Conservation (phyloP, 306 rosid genomes). For the Lablab purpureus region DNA sequence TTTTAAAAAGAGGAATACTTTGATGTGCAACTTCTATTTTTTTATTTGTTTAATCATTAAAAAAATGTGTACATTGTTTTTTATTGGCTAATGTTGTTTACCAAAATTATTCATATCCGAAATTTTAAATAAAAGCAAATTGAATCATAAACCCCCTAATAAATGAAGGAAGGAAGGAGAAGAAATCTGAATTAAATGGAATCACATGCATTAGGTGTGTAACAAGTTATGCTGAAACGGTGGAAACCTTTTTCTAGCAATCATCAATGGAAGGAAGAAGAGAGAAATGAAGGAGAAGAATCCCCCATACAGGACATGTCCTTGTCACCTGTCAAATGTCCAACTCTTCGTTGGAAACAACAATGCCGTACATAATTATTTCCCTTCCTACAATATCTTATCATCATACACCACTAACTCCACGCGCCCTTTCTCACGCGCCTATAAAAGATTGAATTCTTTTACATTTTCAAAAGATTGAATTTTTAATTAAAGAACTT, state of each 20-base stretch:
- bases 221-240: background rate
- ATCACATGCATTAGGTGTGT: conserved; percentile 46
- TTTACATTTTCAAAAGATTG: background rate
- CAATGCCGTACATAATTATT: conserved; percentile 42
- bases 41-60: too few relatives aligned
- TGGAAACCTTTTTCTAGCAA: conserved; percentile 31
- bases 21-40: too few relatives aligned
- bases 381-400: conserved; percentile 13
- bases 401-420: background rate
- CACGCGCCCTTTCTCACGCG: conserved; percentile 50
- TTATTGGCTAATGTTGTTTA: too few relatives aligned
- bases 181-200: conserved; percentile 40
- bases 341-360: conserved; percentile 43
- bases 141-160: background rate
- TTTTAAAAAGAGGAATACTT: too few relatives aligned
- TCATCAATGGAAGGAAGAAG: conserved; percentile 26
- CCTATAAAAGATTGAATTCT: background rate
- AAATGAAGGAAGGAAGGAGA: background rate
- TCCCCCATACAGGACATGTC: conserved; percentile 40
- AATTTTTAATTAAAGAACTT: background rate
- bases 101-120: too few relatives aligned
- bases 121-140: too few relatives aligned
- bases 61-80: too few relatives aligned
- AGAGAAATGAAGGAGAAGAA: conserved; percentile 7
- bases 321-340: conserved; percentile 47